A percentile compares a stretch with the other conserved stretches of the same genome.
Conservation (phyloP, 768 basidiomycete genomes). For the Hydnum rufescens region DNA sequence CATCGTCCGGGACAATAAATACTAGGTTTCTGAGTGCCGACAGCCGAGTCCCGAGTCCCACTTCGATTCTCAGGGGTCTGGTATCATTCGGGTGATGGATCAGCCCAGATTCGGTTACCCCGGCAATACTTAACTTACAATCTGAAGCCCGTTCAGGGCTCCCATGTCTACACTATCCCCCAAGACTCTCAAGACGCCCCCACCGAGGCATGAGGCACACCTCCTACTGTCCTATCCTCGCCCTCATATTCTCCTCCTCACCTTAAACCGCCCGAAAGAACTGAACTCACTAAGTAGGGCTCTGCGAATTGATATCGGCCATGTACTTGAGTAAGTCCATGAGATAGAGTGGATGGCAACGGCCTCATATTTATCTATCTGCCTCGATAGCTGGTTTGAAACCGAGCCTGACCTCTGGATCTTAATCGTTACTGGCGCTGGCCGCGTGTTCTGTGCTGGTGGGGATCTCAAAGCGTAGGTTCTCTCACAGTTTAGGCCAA, state of each 20-base stretch:
- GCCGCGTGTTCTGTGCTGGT: constrained; percentile 58
- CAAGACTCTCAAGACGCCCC: background rate
- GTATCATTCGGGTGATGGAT: too few relatives aligned
- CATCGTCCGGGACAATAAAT: too few relatives aligned
- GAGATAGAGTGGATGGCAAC: too few relatives aligned
- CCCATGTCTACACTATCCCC: too few relatives aligned
- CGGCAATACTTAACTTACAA: too few relatives aligned
- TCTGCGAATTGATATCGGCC: constrained; percentile 33
- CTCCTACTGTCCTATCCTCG: constrained; percentile 18
- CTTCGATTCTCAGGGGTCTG: too few relatives aligned
- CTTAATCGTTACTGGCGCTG: constrained; percentile 50
- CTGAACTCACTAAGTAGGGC: constrained; percentile 56
- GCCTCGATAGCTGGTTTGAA: constrained; percentile 71
- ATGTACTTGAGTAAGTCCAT: too few relatives aligned
- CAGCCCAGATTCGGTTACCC: too few relatives aligned
- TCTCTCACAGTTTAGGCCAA: background rate
- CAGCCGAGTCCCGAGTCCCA: too few relatives aligned
- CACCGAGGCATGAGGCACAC: background rate
- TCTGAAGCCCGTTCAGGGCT: too few relatives aligned
- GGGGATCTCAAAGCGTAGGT: constrained; percentile 52
- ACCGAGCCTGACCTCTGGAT: constrained; percentile 56
- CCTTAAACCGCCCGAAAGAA: constrained; percentile 44
- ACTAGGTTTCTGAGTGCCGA: too few relatives aligned
- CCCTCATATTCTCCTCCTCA: constrained; percentile 33
- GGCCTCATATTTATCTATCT: too few relatives aligned